phyloP scores from a whole-genome alignment of 371 early-diverging fungal species.

The Blakeslea trispora region DNA sequence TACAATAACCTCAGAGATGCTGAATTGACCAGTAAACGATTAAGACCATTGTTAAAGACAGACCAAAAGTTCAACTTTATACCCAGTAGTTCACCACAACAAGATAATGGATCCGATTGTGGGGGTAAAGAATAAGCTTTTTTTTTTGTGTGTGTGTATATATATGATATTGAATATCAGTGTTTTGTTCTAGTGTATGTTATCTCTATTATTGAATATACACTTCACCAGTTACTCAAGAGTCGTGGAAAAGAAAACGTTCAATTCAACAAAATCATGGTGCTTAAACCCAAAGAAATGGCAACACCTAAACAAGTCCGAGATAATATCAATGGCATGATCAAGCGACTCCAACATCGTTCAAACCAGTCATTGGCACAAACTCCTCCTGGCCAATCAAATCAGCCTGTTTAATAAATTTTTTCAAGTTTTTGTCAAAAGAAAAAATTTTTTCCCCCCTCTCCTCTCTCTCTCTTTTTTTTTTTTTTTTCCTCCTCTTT shows the following conservation, averaged over 20 bases:
- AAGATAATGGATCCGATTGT: constrained; percentile 54
- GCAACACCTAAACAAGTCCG: constrained; percentile 21
- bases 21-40: constrained; percentile 19
- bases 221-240: constrained; percentile 27
- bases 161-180: too few species aligned
- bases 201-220: constrained; percentile 39
- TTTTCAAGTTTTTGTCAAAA: constrained; percentile 2
- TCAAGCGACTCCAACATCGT: constrained; percentile 20
- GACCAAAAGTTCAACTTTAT: constrained; percentile 18
- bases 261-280: constrained; percentile 19
- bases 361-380: constrained; percentile 17
- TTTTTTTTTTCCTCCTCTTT: constrained; percentile 16
- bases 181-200: constrained; percentile 46
- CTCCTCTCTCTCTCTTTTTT: constrained; percentile 15
- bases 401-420: neutral
- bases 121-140: constrained; percentile 39
- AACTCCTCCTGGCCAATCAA: constrained; percentile 24
- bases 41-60: constrained; percentile 25
- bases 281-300: constrained; percentile 12
- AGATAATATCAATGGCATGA: constrained; percentile 23
- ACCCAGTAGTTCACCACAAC: constrained; percentile 47
- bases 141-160: too few species aligned
- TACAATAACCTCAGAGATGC: constrained; percentile 31
- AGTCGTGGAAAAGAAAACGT: constrained; percentile 6
- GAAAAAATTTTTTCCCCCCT: constrained; percentile 12